Base-by-base conservation (phyloP, 2,329 filamentous ascomycete genomes). In the Ramularia endophylla region DNA sequence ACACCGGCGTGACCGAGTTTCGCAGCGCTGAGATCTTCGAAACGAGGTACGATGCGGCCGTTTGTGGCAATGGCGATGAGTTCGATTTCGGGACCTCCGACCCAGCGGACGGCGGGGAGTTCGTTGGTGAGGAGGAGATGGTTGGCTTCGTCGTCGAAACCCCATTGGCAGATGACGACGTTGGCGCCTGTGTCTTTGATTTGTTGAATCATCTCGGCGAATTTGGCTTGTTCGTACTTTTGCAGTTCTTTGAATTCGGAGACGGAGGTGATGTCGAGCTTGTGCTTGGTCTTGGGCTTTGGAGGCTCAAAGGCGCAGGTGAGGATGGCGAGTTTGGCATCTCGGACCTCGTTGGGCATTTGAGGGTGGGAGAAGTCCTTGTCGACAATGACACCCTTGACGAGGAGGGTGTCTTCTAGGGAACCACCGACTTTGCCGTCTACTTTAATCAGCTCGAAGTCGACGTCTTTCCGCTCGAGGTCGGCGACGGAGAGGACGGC, bases 311-410 rank as follows among this genome's bases (percentile, higher is more conserved):
- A 98, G 3, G 92, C 88, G 66, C 92, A 98, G 38, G 92, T 98
- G 46, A 98, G 73, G 59, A 98, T 98, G 55, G 92, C 92, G 61
- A 98, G 81, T 74, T 95, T 97, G 62, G 92, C 94, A 68, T 98
- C 88, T 57, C 75, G 78, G 51, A 98, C 90, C 68, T 95, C 88
- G 37, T 85, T 86, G 8, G 92, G 92, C 92, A 98, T 98, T 71
- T 98, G 92, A 9, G 92, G 92, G 67, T 98, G 92, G 27, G 92
- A 97, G 68, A 98, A 98, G 71, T 98, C 94, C 74, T 98, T 98
- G 78, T 98, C 92, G 65, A 98, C 79, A 65, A 98, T 94, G 53
- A 98, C 92, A 65, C 92, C 92, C 72, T 97, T 94, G 56, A 98
- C 90, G 31, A 98, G 80, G 20, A 97, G 71, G 5, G 89, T 86